Base-by-base conservation (phyloP, 2,329 filamentous ascomycete species). In the Biscogniauxia mediterranea region DNA sequence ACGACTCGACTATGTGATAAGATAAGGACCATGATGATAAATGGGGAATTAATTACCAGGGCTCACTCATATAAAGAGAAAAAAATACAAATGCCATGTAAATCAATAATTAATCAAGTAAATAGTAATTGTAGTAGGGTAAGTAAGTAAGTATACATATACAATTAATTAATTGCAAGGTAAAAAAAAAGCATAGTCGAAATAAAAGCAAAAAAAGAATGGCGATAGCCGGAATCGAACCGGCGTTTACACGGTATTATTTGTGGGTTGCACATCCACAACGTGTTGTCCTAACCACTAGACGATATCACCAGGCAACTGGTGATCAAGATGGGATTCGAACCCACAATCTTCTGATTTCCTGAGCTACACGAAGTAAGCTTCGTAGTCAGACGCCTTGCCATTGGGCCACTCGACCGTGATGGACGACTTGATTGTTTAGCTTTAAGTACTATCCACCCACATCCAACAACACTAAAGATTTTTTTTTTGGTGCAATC, bases 361-460 rank as follows among this genome's bases (percentile, higher is more conserved):
- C 6, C 38, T 46, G 38, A 46, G 38, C 38, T 46, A n/a, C 17
- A 1, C 3, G 7, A 32, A 5, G 15, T 46, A n/a, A 46, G 7
- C 38, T 46, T 77, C 75, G 75, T 77, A 77, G 75, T 77, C 75
- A 77, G 75, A 77, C 75, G 75, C 75, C 74, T 76, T 77, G 74
- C 70, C 75, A 77, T 75, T 75, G 72, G 72, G 72, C 72, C 73
- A 76, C 54, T 46, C 38, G 38, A 46, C 38, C 38, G 38, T 46
- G 38, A 11, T 1, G 15, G 17, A 46, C 38, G 2, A 9, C 38
- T 5, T 46, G 6, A n/a, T n/a, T n/a, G 17, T 17, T 46, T 46
- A 17, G 17, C 4, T n/a, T n/a, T 17, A 17, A 9, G 17, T 32
- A 32, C 28, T 6, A 32, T 5, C 7, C 7, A 2, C 23, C 23